Evolutionary conservation across 2,329 filamentous ascomycete species (phyloP), one percentile per base, ranked within the genome.

Genomic region (Fusarium sp.): DNA sequence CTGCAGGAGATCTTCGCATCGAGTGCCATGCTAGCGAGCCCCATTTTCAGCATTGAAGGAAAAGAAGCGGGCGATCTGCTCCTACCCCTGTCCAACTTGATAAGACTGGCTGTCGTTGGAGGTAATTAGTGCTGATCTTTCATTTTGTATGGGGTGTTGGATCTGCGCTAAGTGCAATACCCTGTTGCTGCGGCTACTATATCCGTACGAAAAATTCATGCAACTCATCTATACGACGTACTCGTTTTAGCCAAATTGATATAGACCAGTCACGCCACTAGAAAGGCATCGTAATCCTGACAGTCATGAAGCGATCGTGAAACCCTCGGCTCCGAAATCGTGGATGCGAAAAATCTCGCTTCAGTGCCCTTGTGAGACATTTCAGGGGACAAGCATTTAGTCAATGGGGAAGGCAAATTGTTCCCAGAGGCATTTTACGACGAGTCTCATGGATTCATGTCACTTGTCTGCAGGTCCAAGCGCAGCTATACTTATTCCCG

Each of bases 401-500:
- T 22, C 22, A 27, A 45, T 34, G 4, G 16, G 20, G 14, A 18
- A 14, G 27, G 27, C 30, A 44, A 34, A 55, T 55, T 37, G n/a
- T 58, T 55, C 48, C 49, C 41, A n/a, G 48, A 27, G 56, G 30
- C 13, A 27, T 10, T 46, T 27, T 42, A 4, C 32, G 22, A 27
- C 12, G 10, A 20, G 27, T 61, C 40, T 32, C 12, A 48, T 27
- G 14, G 5, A 47, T 48, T 61, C 29, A 32, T 25, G 18, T 57
- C n/a, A 32, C 8, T 24, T 9, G 18, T 32, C 57, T 32, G 7
- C 22, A 7, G 30, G 32, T 41, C 32, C 30, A 25, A 61, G 42
- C 52, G 55, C 14, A n/a, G 30, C 42, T 48, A 48, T 57, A 14
- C 53, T 42, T 51, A 42, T 57, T 57, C 32, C 32, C 20, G 45